Conservation (phyloP, 2,329 filamentous ascomycete species). For the Septoria linicola region DNA sequence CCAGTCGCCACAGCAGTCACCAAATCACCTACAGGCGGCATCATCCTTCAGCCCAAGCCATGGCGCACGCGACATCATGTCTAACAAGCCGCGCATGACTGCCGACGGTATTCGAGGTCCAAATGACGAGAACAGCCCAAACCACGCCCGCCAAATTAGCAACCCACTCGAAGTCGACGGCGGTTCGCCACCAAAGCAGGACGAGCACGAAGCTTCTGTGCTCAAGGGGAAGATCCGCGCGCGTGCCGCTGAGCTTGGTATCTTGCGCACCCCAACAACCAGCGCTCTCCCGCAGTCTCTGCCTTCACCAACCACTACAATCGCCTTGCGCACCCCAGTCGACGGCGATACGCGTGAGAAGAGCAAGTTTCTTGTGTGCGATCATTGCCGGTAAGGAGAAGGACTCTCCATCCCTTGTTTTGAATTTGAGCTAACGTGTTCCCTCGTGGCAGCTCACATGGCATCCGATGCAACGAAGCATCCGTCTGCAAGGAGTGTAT, state of each 20-base stretch:
- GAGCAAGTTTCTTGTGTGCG: slow-evolving; percentile 23
- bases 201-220: neutral
- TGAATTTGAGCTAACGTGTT: slow-evolving; percentile 1
- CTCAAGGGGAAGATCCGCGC: slow-evolving; percentile 14
- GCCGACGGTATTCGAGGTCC: neutral
- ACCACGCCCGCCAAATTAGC: neutral
- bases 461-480: slow-evolving; percentile 26
- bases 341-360: slow-evolving; percentile 10
- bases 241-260: slow-evolving; percentile 19
- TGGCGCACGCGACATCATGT: neutral
- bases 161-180: neutral
- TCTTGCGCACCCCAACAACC: slow-evolving; percentile 14
- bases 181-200: slow-evolving; percentile 1
- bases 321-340: neutral
- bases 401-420: neutral
- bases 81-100: neutral
- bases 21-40: neutral
- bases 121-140: neutral
- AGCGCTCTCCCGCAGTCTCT: neutral
- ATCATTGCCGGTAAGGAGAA: slow-evolving; percentile 21
- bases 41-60: neutral
- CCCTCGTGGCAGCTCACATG: slow-evolving; percentile 16
- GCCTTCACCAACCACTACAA: neutral
- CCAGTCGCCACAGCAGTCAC: neutral
- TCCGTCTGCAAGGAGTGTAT: slow-evolving; percentile 26